Evolutionary conservation across 1,284 basidiomycete species (phyloP), one percentile per base, ranked within the genome.

Genomic region (Cryptococcus neoformans): DNA sequence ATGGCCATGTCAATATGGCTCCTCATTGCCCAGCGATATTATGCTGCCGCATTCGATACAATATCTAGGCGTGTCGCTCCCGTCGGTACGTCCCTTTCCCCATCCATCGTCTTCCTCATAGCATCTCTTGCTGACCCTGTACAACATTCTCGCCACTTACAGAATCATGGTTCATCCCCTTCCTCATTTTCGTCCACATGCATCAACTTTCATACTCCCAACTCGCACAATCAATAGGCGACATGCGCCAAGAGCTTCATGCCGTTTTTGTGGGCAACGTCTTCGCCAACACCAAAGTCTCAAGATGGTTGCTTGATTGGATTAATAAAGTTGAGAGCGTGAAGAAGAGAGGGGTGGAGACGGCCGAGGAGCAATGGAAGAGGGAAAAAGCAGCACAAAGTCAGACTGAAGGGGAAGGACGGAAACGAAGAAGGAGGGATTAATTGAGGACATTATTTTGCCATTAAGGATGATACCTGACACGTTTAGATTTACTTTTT

Each of bases 151-250:
- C 28, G 28, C 28, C 28, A 28, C 40, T 11, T 5, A 2, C 56
- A 76, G 75, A 77, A 56, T 70, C 72, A 57, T 62, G 57, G 56
- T 72, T 70, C 56, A 58, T 62, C 38, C 63, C 52, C 7, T 59
- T 66, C 35, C 51, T 75, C 51, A 69, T 76, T 50, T 72, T 61
- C 61, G 50, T 28, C 12, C 65, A 69, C 28, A 69, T 70, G 65
- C 58, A 62, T 41, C 53, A 56, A 28, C 54, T 62, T 16, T 60
- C 68, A 0, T 12, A 68, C 14, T 8, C 36, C 6, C 44, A 62
- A 5, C 60, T 77, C 14, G 73, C 73, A 8, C 17, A 35, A 10
- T 46, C 58, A 12, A 69, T 76, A 35, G 58, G 65, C 17, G 44
- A 65, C 34, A 65, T 76, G 62, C 68, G 74, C 44, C 16, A 6